phyloP scores from a whole-genome alignment of 192 early-diverging fungal species.

The Umbelopsis vinacea region DNA sequence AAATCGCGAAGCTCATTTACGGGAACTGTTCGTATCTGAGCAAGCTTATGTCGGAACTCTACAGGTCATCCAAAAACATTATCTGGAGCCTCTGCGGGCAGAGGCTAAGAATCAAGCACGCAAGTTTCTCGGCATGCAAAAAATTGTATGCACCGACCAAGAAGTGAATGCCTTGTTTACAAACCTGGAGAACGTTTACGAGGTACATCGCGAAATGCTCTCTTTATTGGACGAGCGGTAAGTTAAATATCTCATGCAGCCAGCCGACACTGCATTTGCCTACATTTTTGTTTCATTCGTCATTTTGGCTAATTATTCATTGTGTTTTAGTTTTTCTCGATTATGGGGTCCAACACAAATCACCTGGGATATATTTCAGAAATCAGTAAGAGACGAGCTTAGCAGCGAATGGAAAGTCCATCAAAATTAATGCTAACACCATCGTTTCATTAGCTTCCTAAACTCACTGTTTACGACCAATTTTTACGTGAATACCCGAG shows the following conservation, averaged over 20 bases:
- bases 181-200: constrained; percentile 31
- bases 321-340: constrained; percentile 5
- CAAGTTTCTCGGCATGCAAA: constrained; percentile 35
- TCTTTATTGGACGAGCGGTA: constrained; percentile 30
- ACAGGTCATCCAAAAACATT: constrained; percentile 24
- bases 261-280: no score
- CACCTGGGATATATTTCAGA: constrained; percentile 36
- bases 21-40: constrained; percentile 29
- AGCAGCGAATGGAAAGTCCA: neutral
- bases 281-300: neutral
- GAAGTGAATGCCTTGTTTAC: constrained; percentile 36
- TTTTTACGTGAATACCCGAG: constrained; percentile 35
- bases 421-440: neutral
- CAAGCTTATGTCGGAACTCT: constrained; percentile 32
- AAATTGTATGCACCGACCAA: constrained; percentile 34
- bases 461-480: constrained; percentile 22
- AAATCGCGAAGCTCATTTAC: constrained; percentile 33
- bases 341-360: constrained; percentile 46
- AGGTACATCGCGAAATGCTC: constrained; percentile 28
- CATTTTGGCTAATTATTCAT: neutral
- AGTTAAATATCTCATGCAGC: neutral
- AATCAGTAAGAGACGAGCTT: constrained; percentile 21
- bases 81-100: constrained; percentile 27
- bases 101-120: constrained; percentile 27
- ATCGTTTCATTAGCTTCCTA: constrained; percentile 23